phyloP scores from a whole-genome alignment of 768 basidiomycete species.

The Suillus spraguei region DNA sequence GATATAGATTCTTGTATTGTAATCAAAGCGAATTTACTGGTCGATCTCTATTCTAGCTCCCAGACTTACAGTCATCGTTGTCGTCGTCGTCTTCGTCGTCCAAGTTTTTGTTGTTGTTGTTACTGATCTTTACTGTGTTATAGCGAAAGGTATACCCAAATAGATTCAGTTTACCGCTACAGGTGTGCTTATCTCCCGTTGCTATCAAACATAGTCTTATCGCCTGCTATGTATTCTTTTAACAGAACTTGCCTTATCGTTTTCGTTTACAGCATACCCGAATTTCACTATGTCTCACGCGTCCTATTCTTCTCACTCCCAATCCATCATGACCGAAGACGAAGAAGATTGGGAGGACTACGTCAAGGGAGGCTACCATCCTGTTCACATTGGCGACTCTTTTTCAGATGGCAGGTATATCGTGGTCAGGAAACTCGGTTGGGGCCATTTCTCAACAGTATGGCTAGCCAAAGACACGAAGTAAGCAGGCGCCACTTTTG shows the following conservation, averaged over 20 bases:
- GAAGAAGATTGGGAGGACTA: conserved; percentile 95
- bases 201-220: conserved; percentile 33
- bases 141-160: conserved; percentile 26
- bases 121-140: conserved; percentile 4
- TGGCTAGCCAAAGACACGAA: conserved; percentile 87
- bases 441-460: conserved; percentile 94
- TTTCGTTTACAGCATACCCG: conserved; percentile 37
- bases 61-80: not conserved
- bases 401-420: conserved; percentile 88
- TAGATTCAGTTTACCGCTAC: conserved; percentile 17
- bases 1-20: conserved; percentile 1
- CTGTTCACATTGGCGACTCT: conserved; percentile 92
- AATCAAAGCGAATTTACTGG: conserved; percentile 14
- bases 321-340: conserved; percentile 85
- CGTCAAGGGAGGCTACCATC: conserved; percentile 82
- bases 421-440: conserved; percentile 93
- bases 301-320: conserved; percentile 71
- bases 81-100: not conserved
- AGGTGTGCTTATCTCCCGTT: conserved; percentile 31
- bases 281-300: conserved; percentile 64
- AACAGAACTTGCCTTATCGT: conserved; percentile 31
- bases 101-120: not conserved
- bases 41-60: not conserved
- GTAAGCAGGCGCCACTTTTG: conserved; percentile 44
- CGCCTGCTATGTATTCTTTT: conserved; percentile 21